Evolutionary conservation across 208 protist genomes (phyloP), one percentile per base, ranked within the genome.

Genomic region (Trypanosomatidae sp.): DNA sequence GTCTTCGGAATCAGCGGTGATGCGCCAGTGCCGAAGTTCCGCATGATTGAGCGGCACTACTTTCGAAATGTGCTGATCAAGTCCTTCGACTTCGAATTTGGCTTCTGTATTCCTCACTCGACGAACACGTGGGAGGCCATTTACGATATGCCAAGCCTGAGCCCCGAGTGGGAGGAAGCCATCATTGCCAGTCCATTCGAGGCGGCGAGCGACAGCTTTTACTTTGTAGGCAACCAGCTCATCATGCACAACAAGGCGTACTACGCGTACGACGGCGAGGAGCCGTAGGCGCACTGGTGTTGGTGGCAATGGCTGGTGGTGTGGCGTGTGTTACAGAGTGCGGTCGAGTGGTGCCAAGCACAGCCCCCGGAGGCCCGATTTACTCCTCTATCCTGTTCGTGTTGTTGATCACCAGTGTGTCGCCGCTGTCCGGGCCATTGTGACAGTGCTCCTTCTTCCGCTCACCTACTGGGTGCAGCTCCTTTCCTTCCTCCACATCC

Each of bases 11-110:
- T 98, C 19, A 98, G 95, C 59, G 83, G 88, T 1, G 81, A 98
- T 76, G 77, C 86, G 53, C 87, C 94, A 5, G 90, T 99, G 4
- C 84, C 80, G 52, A 95, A 88, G 74, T 98, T 99, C 73, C 89
- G 97, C 71, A 99, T 99, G 97, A 98, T 99, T 71, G 98, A 99
- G 85, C 94, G 98, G 17, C 96, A 98, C 82, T 99, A 99, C 83
- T 99, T 99, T 80, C 84, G 94, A 17, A 90, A 98, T 74, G 87
- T 76, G 73, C 80, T 99, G 7, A 83, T 99, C 66, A 98, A 98
- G 78, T 88, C 79, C 15, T 99, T 98, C 80, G 98, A 99, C 82
- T 99, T 99, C 70, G 77, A 81, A 55, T 99, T 99, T 78, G 95
- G 94, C 43, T 99, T 99, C 69, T 98, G 95, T 83, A 99, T 99